Evolutionary conservation across 768 basidiomycete species (phyloP).

Genomic region (Gloeostereum incarnatum): DNA sequence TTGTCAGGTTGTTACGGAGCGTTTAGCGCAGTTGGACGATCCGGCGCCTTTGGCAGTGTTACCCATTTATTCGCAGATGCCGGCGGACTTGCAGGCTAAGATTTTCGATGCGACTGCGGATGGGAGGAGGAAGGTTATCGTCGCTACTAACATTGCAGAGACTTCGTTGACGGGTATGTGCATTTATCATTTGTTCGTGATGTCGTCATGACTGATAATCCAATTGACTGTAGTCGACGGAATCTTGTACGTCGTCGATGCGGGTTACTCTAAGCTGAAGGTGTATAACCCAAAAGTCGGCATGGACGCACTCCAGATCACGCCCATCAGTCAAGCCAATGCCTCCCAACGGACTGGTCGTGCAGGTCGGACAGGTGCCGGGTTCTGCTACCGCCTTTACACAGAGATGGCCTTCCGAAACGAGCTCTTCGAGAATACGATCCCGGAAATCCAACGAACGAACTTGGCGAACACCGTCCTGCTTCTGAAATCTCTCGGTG

Average conservation of each 20-base stretch:
- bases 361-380: constrained; percentile 89
- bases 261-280: constrained; percentile 95
- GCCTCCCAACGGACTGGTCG: constrained; percentile 94
- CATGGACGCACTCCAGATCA: constrained; percentile 99
- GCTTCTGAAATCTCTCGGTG: constrained; percentile 89
- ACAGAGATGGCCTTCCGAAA: constrained; percentile 97
- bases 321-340: constrained; percentile 98
- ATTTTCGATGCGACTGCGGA: constrained; percentile 94
- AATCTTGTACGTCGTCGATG: constrained; percentile 94
- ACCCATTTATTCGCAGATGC: constrained; percentile 99
- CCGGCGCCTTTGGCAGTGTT: constrained; percentile 82
- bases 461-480: constrained; percentile 97
- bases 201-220: constrained; percentile 7
- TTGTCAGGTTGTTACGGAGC: constrained; percentile 89
- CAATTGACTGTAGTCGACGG: constrained; percentile 66
- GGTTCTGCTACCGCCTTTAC: constrained; percentile 93
- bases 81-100: constrained; percentile 95
- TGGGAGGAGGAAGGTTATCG: constrained; percentile 93
- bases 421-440: constrained; percentile 91
- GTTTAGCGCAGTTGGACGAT: constrained; percentile 86
- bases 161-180: constrained; percentile 82
- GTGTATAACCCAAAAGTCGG: constrained; percentile 99
- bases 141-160: constrained; percentile 98
- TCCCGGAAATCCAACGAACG: constrained; percentile 97
- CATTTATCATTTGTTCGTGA: constrained; percentile 2